A percentile compares a stretch with the other conserved stretches of the same genome.
Conservation (phyloP, 257 asterid species). For the Lantana camara region DNA sequence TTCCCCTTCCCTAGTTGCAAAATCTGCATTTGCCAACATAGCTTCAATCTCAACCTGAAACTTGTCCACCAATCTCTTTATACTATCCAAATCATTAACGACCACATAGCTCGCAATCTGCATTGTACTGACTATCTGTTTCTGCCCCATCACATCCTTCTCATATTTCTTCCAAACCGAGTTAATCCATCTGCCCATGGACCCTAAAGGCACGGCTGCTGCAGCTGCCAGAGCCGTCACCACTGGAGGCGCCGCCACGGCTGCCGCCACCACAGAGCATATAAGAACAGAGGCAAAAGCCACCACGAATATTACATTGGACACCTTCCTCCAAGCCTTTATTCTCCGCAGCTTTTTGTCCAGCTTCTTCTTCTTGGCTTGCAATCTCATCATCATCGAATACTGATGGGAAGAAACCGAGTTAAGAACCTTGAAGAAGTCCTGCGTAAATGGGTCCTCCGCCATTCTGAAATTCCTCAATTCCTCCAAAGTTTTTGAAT, state of each 20-base stretch:
- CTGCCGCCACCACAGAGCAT: slow-evolving; percentile 89
- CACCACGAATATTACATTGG: slow-evolving; percentile 65
- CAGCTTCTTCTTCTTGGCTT: slow-evolving; percentile 53
- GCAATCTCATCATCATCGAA: slow-evolving; percentile 57
- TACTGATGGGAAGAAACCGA: slow-evolving; percentile 56
- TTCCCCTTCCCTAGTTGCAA: slow-evolving; percentile 58
- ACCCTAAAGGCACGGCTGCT: slow-evolving; percentile 76
- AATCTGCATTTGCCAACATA: slow-evolving; percentile 53
- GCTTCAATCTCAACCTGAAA: slow-evolving; percentile 61
- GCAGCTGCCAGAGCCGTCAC: slow-evolving; percentile 84
- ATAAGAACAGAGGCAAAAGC: slow-evolving; percentile 69
- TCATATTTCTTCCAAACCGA: slow-evolving; percentile 76
- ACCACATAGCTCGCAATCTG: slow-evolving; percentile 56
- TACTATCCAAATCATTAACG: slow-evolving; percentile 60
- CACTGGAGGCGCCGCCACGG: slow-evolving; percentile 76
- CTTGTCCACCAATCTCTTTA: slow-evolving; percentile 54
- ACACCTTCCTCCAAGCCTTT: slow-evolving; percentile 71
- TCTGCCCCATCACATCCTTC: slow-evolving; percentile 58
- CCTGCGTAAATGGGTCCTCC: slow-evolving; percentile 74
- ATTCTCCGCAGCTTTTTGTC: slow-evolving; percentile 52
- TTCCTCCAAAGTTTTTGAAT: slow-evolving; percentile 64
- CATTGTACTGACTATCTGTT: slow-evolving; percentile 56
- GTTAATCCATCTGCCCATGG: slow-evolving; percentile 81
- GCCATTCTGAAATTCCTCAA: slow-evolving; percentile 56
- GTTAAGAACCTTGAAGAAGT: slow-evolving; percentile 57